A percentile compares a stretch with the other conserved stretches of the same genome.
phyloP scores from a whole-genome alignment of 305 asterid species.

The Salvia sclarea region DNA sequence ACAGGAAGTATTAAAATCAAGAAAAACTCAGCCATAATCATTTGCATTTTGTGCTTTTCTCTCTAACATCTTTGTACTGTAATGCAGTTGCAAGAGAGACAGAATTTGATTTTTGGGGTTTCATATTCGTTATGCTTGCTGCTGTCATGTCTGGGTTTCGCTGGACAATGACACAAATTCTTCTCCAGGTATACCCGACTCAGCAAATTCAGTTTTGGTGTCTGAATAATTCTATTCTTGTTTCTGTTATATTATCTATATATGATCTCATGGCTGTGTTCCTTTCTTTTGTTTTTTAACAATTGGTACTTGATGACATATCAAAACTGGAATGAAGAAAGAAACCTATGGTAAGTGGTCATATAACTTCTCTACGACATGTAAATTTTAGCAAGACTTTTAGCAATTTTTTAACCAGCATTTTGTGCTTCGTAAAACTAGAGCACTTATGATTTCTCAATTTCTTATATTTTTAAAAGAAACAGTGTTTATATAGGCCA shows the following conservation, averaged over 20 bases:
- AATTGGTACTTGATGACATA: conserved; percentile 47
- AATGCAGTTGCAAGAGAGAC: conserved; percentile 94
- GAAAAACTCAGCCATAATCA: conserved; percentile 1
- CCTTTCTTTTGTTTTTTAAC: conserved; percentile 37
- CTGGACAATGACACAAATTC: conserved; percentile 99
- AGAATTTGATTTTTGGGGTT: conserved; percentile 96
- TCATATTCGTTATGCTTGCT: conserved; percentile 92
- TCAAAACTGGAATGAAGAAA: conserved; percentile 68
- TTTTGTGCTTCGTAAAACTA: background rate
- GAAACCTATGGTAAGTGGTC: conserved; percentile 83
- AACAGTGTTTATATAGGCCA: too few species aligned
- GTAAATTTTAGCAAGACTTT: conserved; percentile 11
- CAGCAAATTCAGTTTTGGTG: conserved; percentile 12
- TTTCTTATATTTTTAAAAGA: too few species aligned
- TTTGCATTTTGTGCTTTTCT: conserved; percentile 6
- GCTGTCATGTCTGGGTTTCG: conserved; percentile 99
- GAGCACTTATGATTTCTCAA: too few species aligned
- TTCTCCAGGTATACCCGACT: conserved; percentile 74
- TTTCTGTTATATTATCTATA: conserved; percentile 21
- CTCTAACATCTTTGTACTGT: conserved; percentile 28
- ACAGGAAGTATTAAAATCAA: background rate
- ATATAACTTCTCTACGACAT: conserved; percentile 14
- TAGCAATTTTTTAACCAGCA: background rate
- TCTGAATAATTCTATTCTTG: conserved; percentile 25
- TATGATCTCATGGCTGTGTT: conserved; percentile 37